Evolutionary conservation across 225 moss, liverwort and hornwort species (phyloP), one percentile per base, ranked within the genome.

Genomic region (Sphagnum tenellum): DNA sequence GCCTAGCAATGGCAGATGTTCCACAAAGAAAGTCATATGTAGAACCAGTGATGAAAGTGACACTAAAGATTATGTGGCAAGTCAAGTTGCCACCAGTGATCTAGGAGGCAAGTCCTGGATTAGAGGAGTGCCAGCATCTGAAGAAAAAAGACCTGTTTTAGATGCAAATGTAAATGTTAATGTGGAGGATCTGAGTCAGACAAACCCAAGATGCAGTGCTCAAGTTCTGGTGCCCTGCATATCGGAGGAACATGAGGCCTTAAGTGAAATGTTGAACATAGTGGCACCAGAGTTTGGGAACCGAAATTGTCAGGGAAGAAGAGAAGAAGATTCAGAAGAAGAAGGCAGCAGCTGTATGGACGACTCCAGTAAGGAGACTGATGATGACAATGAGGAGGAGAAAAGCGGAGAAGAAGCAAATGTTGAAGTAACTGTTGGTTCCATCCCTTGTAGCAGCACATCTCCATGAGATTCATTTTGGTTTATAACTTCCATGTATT

Each of bases 61-160:
- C 52, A 6, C 6, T 6, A 9, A 67, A 8, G 74, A 78, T 12
- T 78, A 59, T 56, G 72, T 76, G 7, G 78, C 76, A 4, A 85
- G 85, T 57, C 85, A 85, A 76, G 85, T 85, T 48, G 85, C 85
- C 62, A 85, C 84, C 44, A 85, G 78, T 56, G 59, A 48, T 47
- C 14, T 81, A 10, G 59, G 72, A 66, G 83, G 80, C 45, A 84
- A 66, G 60, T 29, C 29, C 67, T 66, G 11, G 66, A 58, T 2
- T 75, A 77, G 46, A 74, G 48, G 9, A 71, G 46, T 13, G 29
- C 45, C 60, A 57, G 64, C 65, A 55, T 59, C 58, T 49, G 64
- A 69, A 47, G 80, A 74, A 69, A 76, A 59, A 7, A 79, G 68
- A 61, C 4, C 3, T 58, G 59, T 60, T 4, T 50, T 50, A 58